Conservation (phyloP, 148 eudicot species). For the Dysphania ambrosioides region DNA sequence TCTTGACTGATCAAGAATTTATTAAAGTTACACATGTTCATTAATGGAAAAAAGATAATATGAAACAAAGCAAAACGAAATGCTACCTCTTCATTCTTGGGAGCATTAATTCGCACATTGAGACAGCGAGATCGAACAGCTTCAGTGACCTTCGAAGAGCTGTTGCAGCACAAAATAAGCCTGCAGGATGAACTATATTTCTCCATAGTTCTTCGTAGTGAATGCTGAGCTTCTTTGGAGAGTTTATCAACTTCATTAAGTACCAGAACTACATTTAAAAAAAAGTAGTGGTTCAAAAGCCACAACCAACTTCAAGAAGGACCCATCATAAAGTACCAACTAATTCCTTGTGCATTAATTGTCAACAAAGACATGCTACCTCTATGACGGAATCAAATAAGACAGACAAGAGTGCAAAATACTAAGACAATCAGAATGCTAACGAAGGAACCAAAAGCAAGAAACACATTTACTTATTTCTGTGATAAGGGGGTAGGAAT, state of each 20-base stretch:
- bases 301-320: neutral
- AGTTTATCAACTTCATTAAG: conserved; percentile 99
- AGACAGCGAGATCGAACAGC: conserved; percentile 96
- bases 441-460: neutral
- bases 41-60: neutral
- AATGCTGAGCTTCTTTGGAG: conserved; percentile 96
- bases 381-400: neutral
- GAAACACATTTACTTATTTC: neutral
- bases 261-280: conserved; percentile 57
- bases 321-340: neutral
- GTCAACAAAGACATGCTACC: neutral
- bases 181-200: conserved; percentile 93
- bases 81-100: conserved; percentile 67
- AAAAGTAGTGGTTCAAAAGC: conserved; percentile 3
- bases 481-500: neutral
- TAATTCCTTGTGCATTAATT: neutral
- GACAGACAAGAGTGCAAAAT: neutral
- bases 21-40: neutral
- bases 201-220: conserved; percentile 95
- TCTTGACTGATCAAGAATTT: neutral
- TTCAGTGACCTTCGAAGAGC: conserved; percentile 94
- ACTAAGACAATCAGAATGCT: neutral
- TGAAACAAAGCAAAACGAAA: neutral
- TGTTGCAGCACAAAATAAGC: conserved; percentile 85
- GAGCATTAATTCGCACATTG: conserved; percentile 78